phyloP scores from a whole-genome alignment of 2,329 filamentous ascomycete genomes.

The Magnaporthales sp. region DNA sequence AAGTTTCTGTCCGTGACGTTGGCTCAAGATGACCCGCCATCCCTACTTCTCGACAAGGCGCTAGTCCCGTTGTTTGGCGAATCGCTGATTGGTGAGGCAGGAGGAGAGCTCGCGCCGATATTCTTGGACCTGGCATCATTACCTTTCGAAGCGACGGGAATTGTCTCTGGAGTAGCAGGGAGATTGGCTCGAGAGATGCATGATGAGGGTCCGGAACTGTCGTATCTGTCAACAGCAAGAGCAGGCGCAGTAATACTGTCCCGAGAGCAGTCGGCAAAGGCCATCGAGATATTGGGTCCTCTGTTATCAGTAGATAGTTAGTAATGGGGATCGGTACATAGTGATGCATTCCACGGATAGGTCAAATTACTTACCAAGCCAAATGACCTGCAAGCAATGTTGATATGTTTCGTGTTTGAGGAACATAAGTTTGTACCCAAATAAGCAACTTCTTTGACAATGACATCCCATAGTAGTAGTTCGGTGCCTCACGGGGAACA shows the following conservation, averaged over 20 bases:
- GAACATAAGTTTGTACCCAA: neutral
- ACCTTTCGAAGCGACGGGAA: conserved; percentile 82
- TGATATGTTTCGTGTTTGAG: neutral
- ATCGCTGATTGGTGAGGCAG: conserved; percentile 66
- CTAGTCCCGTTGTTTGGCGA: conserved; percentile 60
- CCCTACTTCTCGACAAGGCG: conserved; percentile 61
- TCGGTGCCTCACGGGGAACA: no score
- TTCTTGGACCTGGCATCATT: conserved; percentile 76
- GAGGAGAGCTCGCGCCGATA: conserved; percentile 71
- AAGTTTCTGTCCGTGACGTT: conserved; percentile 67
- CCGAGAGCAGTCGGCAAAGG: conserved; percentile 63
- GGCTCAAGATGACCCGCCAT: conserved; percentile 65
- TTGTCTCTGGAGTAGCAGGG: conserved; percentile 89
- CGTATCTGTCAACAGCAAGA: conserved; percentile 80
- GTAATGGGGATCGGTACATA: neutral
- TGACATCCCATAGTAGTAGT: no score
- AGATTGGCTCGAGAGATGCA: conserved; percentile 66
- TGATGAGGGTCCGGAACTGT: conserved; percentile 61
- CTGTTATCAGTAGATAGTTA: conserved; percentile 28
- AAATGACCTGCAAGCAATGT: neutral
- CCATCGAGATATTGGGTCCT: conserved; percentile 59
- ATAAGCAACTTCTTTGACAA: neutral
- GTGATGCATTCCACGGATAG: neutral
- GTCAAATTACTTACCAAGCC: neutral
- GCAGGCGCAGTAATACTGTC: conserved; percentile 85